phyloP scores from a whole-genome alignment of 108 stramenopile species.

The Poteriospumella lacustris region DNA sequence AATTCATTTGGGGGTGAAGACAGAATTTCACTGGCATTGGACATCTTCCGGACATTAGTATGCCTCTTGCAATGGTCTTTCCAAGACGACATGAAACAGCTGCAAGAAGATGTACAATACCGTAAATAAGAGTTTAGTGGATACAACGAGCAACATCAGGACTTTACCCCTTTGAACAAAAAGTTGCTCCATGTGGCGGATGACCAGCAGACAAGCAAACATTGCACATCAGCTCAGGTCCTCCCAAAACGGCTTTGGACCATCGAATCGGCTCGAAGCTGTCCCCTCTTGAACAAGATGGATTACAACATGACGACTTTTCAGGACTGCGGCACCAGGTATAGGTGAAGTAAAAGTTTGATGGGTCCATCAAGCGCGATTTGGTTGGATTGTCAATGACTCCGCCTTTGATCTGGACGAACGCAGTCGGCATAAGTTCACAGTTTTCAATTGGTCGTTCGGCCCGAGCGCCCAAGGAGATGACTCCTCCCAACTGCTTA shows the following conservation, averaged over 20 bases:
- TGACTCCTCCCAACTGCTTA: background rate
- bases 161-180: conserved; percentile 1
- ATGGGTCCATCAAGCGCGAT: background rate
- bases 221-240: background rate
- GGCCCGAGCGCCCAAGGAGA: background rate
- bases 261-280: background rate
- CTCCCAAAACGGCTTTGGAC: background rate
- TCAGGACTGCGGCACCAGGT: background rate
- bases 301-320: background rate
- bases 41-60: background rate
- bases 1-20: background rate
- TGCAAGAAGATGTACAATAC: background rate
- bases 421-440: background rate
- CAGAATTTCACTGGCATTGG: background rate
- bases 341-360: background rate
- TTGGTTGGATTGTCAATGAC: background rate
- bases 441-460: conserved; percentile 4
- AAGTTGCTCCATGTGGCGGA: background rate
- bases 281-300: background rate
- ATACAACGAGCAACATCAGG: background rate
- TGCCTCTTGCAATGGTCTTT: background rate
- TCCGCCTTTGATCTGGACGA: background rate
- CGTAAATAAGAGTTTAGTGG: background rate
- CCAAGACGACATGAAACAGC: conserved; percentile 15
- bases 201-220: background rate